These are phyloP conservation scores for Pseudomassariella vexata DNA, from an alignment of 2,329 filamentous ascomycete species.

Conservation along the genomic window DNA sequence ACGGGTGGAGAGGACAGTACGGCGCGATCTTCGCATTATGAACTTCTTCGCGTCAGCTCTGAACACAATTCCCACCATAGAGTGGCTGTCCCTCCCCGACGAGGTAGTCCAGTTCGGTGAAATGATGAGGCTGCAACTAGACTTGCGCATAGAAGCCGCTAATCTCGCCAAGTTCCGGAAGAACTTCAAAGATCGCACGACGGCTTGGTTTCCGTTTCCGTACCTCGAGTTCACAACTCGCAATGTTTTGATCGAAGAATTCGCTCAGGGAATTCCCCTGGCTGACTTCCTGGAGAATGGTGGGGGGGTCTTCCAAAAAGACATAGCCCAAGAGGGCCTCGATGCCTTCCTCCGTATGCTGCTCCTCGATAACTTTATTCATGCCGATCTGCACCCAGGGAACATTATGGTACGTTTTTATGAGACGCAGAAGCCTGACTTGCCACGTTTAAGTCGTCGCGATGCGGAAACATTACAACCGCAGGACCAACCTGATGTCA, in stretches of 20 bases:
- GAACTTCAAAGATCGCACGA: constrained; percentile 83
- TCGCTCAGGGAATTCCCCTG: constrained; percentile 87
- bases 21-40: constrained; percentile 94
- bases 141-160: constrained; percentile 88
- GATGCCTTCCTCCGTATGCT: constrained; percentile 97
- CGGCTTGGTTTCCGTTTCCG: constrained; percentile 94
- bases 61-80: constrained; percentile 85
- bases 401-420: constrained; percentile 99
- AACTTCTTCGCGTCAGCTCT: constrained; percentile 78
- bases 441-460: constrained; percentile 38
- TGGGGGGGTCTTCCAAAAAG: constrained; percentile 85
- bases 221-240: constrained; percentile 90
- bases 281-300: constrained; percentile 87
- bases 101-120: constrained; percentile 92
- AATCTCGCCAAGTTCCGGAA: constrained; percentile 84
- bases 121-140: constrained; percentile 98
- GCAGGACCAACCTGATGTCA: constrained; percentile 58
- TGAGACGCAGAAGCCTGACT: constrained; percentile 66
- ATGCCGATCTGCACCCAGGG: constrained; percentile 91
- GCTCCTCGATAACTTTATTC: constrained; percentile 94
- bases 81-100: constrained; percentile 94
- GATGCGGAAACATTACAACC: constrained; percentile 12
- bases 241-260: constrained; percentile 90
- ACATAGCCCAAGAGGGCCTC: constrained; percentile 90
- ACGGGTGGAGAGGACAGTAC: constrained; percentile 79